phyloP scores from a whole-genome alignment of 2,329 filamentous ascomycete genomes.

The Ceratocystiopsis brevicomis region DNA sequence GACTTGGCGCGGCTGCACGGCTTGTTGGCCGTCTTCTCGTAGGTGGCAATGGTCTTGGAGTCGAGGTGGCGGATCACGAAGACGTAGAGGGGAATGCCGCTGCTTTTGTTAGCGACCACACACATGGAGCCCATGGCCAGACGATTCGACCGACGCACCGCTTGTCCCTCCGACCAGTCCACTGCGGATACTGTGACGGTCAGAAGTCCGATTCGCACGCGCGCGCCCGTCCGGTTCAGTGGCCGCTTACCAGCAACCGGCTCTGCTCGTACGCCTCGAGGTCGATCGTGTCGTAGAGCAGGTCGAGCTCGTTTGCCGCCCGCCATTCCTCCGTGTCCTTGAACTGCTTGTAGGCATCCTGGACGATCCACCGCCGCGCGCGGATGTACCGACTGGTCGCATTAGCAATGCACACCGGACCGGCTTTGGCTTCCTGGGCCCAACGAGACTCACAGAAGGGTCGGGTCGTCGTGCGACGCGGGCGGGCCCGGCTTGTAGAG shows the following conservation, averaged over 20 bases:
- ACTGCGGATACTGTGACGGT: constrained; percentile 64
- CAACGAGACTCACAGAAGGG: constrained; percentile 37
- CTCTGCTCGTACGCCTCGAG: constrained; percentile 68
- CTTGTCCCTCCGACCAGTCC: constrained; percentile 77
- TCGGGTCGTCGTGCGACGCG: constrained; percentile 53
- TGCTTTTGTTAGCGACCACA: constrained; percentile 14
- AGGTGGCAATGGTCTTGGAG: constrained; percentile 59
- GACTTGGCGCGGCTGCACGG: constrained; percentile 41
- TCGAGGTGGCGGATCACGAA: constrained; percentile 75
- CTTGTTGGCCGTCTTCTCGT: constrained; percentile 48
- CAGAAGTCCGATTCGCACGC: background rate
- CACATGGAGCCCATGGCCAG: background rate
- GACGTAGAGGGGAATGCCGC: constrained; percentile 81
- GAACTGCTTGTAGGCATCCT: constrained; percentile 69
- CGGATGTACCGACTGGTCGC: constrained; percentile 57
- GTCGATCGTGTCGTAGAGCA: constrained; percentile 74
- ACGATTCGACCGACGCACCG: constrained; percentile 13
- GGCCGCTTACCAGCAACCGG: constrained; percentile 43
- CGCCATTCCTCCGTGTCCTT: constrained; percentile 80
- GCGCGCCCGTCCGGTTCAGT: no score
- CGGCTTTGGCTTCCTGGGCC: no score
- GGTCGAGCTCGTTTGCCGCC: constrained; percentile 55
- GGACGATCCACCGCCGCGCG: constrained; percentile 60
- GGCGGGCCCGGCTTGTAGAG: constrained; percentile 39
- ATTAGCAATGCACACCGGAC: no score